Evolutionary conservation across 768 basidiomycete species (phyloP), one percentile per base, ranked within the genome.

Genomic region (Hemileccinum rubropunctum): DNA sequence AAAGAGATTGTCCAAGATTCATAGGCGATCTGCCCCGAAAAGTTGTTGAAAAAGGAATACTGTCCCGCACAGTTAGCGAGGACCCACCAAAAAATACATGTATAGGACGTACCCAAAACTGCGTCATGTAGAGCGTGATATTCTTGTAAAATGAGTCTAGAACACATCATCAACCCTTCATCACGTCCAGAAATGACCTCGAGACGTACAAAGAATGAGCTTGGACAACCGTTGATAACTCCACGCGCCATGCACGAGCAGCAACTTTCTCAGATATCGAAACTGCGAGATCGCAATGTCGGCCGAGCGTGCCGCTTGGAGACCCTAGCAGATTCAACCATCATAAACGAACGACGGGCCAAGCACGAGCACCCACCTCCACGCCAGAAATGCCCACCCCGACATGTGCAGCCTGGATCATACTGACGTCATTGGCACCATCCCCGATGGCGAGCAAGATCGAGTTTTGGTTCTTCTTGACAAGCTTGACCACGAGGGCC

Each of bases 11-110:
- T 95, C 97, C 97, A 99, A 18, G 95, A 97, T 72, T 99, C 97
- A 65, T 94, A 95, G 44, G 93, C 90, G 54, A 98, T 95, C 68
- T 98, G 97, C 17, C 97, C 97, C 1, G 97, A 99, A 74, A 97
- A 98, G 62, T 95, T 97, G 77, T 98, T 99, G 81, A 95, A 91
- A 77, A 98, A 95, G 10, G 97, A 97, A 70, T 83, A 99, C 95
- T 98, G 43, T n/a, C 43, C 33, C 12, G 13, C 23, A 15, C 4
- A 11, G 38, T 61, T 45, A 58, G 50, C 18, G 12, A 2, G 2
- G 36, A 38, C 20, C 6, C 33, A 35, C n/a, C 33, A 30, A 9
- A 3, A n/a, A 6, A 12, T 18, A 34, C 17, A 34, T 15, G 30
- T n/a, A 8, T 23, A 20, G 27, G 18, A n/a, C 37, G 9, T 69